Base-by-base conservation (phyloP, 768 basidiomycete genomes). In the Podaxis rugospora region DNA sequence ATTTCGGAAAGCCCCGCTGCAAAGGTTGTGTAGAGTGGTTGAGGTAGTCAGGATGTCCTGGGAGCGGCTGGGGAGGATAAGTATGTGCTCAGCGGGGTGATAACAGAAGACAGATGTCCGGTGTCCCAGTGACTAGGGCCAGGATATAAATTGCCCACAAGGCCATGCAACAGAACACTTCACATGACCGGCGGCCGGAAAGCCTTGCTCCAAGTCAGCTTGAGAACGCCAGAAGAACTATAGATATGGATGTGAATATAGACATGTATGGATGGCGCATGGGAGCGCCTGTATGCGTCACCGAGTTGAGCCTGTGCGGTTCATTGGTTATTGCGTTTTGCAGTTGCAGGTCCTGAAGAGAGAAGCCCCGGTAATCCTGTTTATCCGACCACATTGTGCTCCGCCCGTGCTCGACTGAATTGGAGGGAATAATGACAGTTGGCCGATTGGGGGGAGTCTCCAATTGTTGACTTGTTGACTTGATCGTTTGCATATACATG, bases 161-260 rank as follows among this genome's bases (percentile, higher is more conserved):
- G 36, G 14, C 11, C 46, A 13, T 57, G 18, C 35, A 57, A 57
- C 35, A 39, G 28, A 11, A 32, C 35, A 23, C 32, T 32, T 47
- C 56, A 57, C 56, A 57, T 57, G 56, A 57, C 27, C 47, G 35
- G 44, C 47, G 6, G 56, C 47, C 46, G 56, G 56, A 27, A 51
- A 16, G 32, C 32, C 32, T 9, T 32, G 53, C 14, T 27, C 25
- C 54, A 40, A 42, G 40, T 6, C 13, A 21, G 18, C 18, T 23
- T 42, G 54, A 27, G 56, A 50, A 49, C n/a, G 35, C 46, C 32
- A 49, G 47, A 37, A 57, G 47, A 5, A 40, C 16, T 44, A 50
- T 57, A 25, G 46, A 32, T 32, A 57, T 49, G 32, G 28, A 32
- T 32, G 32, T 32, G 32, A 32, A 32, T 57, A 21, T 49, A 39